Conservation (phyloP, 225 moss, liverwort and hornwort species). For the Pseudisothecium myosuroides region DNA sequence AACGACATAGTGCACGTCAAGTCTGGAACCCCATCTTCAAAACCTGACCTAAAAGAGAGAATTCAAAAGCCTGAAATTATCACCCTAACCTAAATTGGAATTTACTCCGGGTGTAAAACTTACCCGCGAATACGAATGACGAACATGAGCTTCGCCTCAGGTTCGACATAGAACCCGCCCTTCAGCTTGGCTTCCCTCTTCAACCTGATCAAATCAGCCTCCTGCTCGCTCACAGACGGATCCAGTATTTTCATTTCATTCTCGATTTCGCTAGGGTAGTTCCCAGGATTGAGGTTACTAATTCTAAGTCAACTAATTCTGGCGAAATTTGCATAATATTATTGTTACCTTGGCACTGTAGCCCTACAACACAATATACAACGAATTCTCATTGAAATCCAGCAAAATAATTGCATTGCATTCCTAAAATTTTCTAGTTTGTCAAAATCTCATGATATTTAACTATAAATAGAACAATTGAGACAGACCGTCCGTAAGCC, state of each 20-base stretch:
- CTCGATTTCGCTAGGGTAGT: background rate
- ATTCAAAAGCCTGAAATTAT: background rate
- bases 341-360: too few species aligned
- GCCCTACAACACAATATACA: too few species aligned
- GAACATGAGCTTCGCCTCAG: conserved; percentile 78
- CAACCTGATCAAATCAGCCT: conserved; percentile 46
- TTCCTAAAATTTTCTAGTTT: background rate
- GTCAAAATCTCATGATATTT: background rate
- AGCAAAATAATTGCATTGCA: background rate
- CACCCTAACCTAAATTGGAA: background rate
- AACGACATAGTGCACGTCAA: background rate
- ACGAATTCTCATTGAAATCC: background rate
- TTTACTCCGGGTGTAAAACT: background rate
- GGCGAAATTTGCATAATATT: background rate
- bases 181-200: conserved; percentile 68
- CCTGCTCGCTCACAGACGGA: conserved; percentile 5
- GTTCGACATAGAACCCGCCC: conserved; percentile 58
- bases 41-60: background rate
- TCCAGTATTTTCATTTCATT: background rate
- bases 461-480: too few species aligned
- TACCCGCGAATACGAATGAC: conserved; percentile 67
- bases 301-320: background rate
- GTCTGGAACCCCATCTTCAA: background rate
- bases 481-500: background rate
- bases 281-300: background rate